Percentiles rank a stretch among this genome's conserved stretches.
These are phyloP conservation scores for Aspergillus sp. DNA, from an alignment of 2,329 filamentous ascomycete species.

Conservation along the genomic window DNA sequence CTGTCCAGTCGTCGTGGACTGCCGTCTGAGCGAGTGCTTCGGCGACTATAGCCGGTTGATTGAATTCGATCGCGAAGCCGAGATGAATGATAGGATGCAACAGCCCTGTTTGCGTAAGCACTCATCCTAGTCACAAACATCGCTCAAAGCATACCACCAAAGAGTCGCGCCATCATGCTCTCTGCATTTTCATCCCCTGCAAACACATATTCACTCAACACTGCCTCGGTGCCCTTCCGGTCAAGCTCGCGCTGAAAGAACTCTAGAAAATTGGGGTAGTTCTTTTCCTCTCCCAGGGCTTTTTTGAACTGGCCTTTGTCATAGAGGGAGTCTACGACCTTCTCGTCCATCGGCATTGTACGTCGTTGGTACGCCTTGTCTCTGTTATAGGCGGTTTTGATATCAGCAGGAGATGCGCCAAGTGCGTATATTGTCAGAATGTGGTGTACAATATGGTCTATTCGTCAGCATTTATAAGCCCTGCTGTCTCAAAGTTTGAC, in stretches of 20 bases:
- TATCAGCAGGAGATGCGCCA: constrained; percentile 62
- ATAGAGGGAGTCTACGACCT: constrained; percentile 60
- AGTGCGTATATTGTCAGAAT: constrained; percentile 77
- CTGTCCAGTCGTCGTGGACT: constrained; percentile 66
- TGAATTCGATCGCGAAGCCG: constrained; percentile 81
- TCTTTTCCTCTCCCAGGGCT: constrained; percentile 65
- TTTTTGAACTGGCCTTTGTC: constrained; percentile 61
- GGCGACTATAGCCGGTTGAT: constrained; percentile 79
- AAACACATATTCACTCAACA: constrained; percentile 72
- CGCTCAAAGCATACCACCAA: constrained; percentile 55
- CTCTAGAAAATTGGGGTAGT: constrained; percentile 74
- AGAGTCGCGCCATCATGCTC: constrained; percentile 71
- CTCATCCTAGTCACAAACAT: not conserved
- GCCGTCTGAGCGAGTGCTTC: constrained; percentile 78
- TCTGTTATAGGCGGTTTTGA: constrained; percentile 67
- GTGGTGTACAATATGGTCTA: constrained; percentile 78
- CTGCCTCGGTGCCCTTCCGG: constrained; percentile 62
- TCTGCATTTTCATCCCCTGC: constrained; percentile 66
- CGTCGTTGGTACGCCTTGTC: constrained; percentile 71
- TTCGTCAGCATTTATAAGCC: not conserved
- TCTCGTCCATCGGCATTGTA: constrained; percentile 51
- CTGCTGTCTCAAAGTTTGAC: constrained; percentile 10
- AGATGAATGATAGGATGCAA: constrained; percentile 83
- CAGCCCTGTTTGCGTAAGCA: constrained; percentile 56
- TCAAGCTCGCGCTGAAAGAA: constrained; percentile 80